These are phyloP conservation scores for Colletotrichum zoysiae DNA, from an alignment of 2,329 filamentous ascomycete genomes.

Conservation along the genomic window DNA sequence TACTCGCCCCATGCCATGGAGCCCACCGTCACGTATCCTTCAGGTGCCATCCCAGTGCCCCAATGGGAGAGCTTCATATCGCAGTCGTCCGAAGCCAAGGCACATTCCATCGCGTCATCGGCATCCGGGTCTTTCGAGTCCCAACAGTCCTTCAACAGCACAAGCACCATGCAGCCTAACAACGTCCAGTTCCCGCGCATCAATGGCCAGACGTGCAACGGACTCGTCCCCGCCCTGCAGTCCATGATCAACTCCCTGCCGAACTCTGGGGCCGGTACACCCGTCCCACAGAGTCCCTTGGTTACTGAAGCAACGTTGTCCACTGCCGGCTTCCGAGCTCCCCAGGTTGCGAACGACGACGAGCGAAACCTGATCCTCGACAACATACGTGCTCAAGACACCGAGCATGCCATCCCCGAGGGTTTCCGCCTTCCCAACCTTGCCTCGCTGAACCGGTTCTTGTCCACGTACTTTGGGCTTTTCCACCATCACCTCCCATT, in stretches of 20 bases:
- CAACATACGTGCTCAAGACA: conserved; percentile 85
- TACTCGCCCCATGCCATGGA: conserved; percentile 85
- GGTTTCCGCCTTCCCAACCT: conserved; percentile 89
- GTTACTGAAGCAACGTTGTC: conserved; percentile 64
- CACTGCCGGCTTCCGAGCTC: conserved; percentile 76
- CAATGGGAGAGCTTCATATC: conserved; percentile 93
- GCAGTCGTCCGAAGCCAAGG: conserved; percentile 78
- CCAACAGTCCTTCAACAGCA: conserved; percentile 71
- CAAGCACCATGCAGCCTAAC: conserved; percentile 68
- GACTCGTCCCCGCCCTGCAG: conserved; percentile 74
- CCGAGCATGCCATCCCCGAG: conserved; percentile 84
- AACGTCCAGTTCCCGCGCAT: conserved; percentile 74
- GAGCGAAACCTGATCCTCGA: conserved; percentile 88
- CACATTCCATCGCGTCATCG: conserved; percentile 78
- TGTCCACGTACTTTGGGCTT: conserved; percentile 95
- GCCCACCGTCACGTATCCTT: conserved; percentile 79
- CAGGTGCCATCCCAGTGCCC: conserved; percentile 83
- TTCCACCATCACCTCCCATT: conserved; percentile 98
- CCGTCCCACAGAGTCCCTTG: conserved; percentile 80
- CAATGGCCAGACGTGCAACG: conserved; percentile 72
- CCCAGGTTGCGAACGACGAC: conserved; percentile 86
- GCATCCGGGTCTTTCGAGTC: conserved; percentile 76
- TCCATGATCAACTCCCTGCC: conserved; percentile 80
- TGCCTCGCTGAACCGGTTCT: conserved; percentile 86
- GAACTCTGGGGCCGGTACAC: conserved; percentile 76